A percentile compares a stretch with the other conserved stretches of the same genome.
Evolutionary conservation across 2,329 filamentous ascomycete genomes (phyloP).

Genomic region (Hypoxylon sp.): DNA sequence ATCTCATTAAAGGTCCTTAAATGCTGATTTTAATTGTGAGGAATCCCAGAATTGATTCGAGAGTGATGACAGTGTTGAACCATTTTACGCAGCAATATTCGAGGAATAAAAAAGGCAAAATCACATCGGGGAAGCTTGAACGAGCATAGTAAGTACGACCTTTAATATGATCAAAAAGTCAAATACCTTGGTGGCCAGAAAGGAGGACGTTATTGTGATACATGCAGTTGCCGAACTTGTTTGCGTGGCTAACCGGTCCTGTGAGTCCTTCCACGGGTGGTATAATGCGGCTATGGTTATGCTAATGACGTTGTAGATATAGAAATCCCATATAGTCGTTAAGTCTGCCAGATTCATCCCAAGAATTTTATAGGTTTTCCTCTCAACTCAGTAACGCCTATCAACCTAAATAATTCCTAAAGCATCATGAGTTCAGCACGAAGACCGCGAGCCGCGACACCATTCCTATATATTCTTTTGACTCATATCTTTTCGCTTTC

Average conservation of each 20-base stretch:
- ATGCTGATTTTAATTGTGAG: background rate
- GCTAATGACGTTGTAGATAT: background rate
- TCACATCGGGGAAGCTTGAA: slow-evolving; percentile 7
- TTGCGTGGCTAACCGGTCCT: background rate
- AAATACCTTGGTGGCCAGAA: slow-evolving; percentile 35
- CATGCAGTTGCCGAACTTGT: background rate
- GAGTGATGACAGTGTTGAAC: no score
- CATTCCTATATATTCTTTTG: slow-evolving; percentile 1
- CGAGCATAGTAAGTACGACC: slow-evolving; percentile 5
- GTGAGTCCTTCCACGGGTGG: slow-evolving; percentile 2
- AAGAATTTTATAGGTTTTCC: no score
- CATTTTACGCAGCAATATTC: no score
- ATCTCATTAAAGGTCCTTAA: slow-evolving; percentile 22
- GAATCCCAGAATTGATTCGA: no score
- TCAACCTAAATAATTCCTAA: no score
- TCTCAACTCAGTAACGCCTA: no score
- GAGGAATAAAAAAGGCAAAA: slow-evolving; percentile 1
- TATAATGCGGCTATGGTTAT: slow-evolving; percentile 27
- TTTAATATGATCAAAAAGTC: slow-evolving; percentile 40
- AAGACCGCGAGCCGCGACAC: background rate
- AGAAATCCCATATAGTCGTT: no score
- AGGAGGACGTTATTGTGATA: background rate
- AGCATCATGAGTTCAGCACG: background rate
- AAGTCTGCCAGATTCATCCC: no score
- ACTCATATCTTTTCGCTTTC: background rate